A percentile compares a stretch with the other conserved stretches of the same genome.
phyloP scores from a whole-genome alignment of 805 yeast genomes.

The Kluyveromyces dobzhanskii region DNA sequence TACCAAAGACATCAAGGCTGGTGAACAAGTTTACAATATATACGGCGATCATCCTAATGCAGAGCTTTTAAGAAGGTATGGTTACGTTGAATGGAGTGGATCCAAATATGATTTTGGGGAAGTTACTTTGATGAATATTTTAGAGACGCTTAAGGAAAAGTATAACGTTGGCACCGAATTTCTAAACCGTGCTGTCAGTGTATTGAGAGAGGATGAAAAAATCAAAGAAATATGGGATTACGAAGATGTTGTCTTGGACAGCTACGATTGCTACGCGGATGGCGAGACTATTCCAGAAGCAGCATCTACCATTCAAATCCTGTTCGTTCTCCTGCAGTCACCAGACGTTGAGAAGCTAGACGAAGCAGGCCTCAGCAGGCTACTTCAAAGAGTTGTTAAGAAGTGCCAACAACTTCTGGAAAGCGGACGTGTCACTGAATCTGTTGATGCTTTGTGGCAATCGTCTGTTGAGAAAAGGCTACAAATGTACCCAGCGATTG shows the following conservation, averaged over 20 bases:
- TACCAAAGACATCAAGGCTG: constrained; percentile 46
- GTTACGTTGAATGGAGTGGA: constrained; percentile 72
- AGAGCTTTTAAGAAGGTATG: constrained; percentile 85
- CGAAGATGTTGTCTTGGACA: constrained; percentile 39
- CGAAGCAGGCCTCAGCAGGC: constrained; percentile 18
- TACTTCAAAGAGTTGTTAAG: constrained; percentile 42
- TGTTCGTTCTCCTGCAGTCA: constrained; percentile 32
- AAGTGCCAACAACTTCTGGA: constrained; percentile 58
- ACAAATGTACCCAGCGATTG: constrained; percentile 39
- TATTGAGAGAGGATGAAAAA: constrained; percentile 18
- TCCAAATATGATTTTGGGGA: constrained; percentile 80
- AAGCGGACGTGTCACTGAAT: constrained; percentile 38
- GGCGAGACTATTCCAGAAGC: constrained; percentile 57
- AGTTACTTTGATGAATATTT: constrained; percentile 35
- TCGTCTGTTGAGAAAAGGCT: constrained; percentile 23
- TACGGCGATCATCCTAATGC: constrained; percentile 88
- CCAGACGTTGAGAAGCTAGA: constrained; percentile 18
- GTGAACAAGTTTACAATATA: constrained; percentile 76
- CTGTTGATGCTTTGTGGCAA: constrained; percentile 23
- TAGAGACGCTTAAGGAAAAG: constrained; percentile 27
- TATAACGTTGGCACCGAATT: constrained; percentile 19
- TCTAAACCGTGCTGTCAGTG: constrained; percentile 31
- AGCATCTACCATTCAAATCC: constrained; percentile 42
- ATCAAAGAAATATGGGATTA: constrained; percentile 31
- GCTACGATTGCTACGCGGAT: constrained; percentile 53